Evolutionary conservation across 805 yeast genomes (phyloP).

Genomic region (Sugiyamaella smithiae): DNA sequence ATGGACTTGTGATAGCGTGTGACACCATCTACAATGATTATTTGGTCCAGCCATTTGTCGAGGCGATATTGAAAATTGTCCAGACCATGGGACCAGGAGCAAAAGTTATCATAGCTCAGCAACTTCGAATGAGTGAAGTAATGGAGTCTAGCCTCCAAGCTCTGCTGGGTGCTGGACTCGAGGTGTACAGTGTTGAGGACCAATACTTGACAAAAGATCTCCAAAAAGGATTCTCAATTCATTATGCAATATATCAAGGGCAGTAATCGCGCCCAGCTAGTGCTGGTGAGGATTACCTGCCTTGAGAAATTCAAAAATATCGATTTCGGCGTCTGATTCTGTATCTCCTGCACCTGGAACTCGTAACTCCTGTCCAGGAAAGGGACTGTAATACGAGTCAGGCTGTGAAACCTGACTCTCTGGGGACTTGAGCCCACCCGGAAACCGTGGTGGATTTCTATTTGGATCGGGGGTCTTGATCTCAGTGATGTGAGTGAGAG

Average conservation of each 20-base stretch:
- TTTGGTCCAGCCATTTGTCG: constrained; percentile 49
- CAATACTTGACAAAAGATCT: constrained; percentile 14
- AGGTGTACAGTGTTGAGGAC: constrained; percentile 22
- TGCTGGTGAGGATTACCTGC: no score
- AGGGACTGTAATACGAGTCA: constrained; percentile 7
- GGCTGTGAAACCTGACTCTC: not conserved
- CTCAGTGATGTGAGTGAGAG: constrained; percentile 2
- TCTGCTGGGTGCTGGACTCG: constrained; percentile 35
- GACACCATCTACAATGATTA: constrained; percentile 67
- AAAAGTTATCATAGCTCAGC: constrained; percentile 47
- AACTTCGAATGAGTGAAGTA: constrained; percentile 52
- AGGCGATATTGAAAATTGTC: constrained; percentile 40
- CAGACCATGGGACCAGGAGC: constrained; percentile 30
- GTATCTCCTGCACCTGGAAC: not conserved
- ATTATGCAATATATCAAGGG: constrained; percentile 6
- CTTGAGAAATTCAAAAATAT: constrained; percentile 13
- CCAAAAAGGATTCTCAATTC: constrained; percentile 21
- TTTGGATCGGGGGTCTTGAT: not conserved
- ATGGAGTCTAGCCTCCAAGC: constrained; percentile 45
- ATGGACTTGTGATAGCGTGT: constrained; percentile 53
- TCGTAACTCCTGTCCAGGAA: constrained; percentile 10
- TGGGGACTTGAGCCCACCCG: not conserved
- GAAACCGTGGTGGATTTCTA: no score
- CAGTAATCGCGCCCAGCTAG: no score
- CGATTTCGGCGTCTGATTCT: constrained; percentile 12